Evolutionary conservation across 1,284 basidiomycete genomes (phyloP).

Genomic region (Schizopora paradoxa): DNA sequence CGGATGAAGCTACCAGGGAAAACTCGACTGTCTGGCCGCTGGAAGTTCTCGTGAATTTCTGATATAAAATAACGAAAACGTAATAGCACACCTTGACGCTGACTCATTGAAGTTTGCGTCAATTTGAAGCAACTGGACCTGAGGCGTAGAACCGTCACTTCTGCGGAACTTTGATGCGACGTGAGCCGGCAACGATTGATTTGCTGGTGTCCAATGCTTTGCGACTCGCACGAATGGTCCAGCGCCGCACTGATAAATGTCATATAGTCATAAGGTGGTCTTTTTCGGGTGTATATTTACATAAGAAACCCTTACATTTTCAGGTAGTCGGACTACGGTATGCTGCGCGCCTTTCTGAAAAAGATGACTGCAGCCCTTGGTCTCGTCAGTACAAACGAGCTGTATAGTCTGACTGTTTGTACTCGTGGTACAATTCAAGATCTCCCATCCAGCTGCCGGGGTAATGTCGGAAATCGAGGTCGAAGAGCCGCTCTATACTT

Average conservation of each 20-base stretch:
- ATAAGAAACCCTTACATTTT: conserved; percentile 11
- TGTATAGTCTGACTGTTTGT: conserved; percentile 39
- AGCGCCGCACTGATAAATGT: conserved; percentile 13
- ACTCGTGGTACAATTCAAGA: conserved; percentile 39
- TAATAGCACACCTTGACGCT: too few relatives aligned
- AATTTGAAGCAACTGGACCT: not conserved
- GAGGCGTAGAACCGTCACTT: conserved; percentile 23
- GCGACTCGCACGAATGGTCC: conserved; percentile 17
- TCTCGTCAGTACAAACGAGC: conserved; percentile 32
- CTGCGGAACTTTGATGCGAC: conserved; percentile 21
- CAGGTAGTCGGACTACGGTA: conserved; percentile 18
- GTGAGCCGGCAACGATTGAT: not conserved
- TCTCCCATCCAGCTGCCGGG: conserved; percentile 45
- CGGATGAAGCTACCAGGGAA: not conserved
- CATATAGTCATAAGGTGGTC: not conserved
- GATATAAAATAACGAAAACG: not conserved
- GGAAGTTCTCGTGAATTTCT: not conserved
- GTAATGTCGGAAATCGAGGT: conserved; percentile 48
- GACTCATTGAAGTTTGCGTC: conserved; percentile 22
- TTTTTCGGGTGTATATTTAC: not conserved
- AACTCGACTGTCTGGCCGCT: not conserved
- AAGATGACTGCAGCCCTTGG: conserved; percentile 10
- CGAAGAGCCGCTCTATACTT: conserved; percentile 37
- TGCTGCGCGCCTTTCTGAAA: conserved; percentile 15
- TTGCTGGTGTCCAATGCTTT: not conserved